These are phyloP conservation scores for Amaranthus cruentus DNA, from an alignment of 148 eudicot genomes.

Conservation along the genomic window DNA sequence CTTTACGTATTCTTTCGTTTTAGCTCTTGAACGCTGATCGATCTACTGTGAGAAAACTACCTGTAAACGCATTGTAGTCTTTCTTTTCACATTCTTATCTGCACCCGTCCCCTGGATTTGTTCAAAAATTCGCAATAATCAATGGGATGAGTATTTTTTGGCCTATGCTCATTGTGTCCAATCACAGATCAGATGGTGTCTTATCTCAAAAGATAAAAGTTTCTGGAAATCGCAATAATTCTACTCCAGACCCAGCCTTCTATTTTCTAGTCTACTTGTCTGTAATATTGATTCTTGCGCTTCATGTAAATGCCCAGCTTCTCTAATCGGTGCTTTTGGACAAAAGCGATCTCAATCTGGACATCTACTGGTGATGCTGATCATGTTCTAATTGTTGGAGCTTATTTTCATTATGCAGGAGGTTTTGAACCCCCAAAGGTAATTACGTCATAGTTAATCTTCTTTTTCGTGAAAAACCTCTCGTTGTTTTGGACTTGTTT, in stretches of 20 bases:
- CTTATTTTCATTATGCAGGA: conserved; percentile 94
- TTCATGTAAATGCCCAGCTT: conserved; percentile 43
- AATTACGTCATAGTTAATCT: conserved; percentile 3
- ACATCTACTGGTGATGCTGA: conserved; percentile 92
- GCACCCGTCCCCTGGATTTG: neutral
- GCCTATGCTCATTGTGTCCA: neutral
- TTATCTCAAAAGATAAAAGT: neutral
- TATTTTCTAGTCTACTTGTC: neutral
- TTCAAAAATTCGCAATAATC: too few species aligned
- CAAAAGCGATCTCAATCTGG: conserved; percentile 98
- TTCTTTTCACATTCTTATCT: neutral
- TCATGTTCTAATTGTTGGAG: conserved; percentile 86
- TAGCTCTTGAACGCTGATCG: conserved; percentile 1
- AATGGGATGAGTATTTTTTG: too few species aligned
- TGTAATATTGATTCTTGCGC: neutral
- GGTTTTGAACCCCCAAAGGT: conserved; percentile 98
- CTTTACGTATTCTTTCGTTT: conserved; percentile 4
- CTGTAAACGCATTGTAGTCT: neutral
- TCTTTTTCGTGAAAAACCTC: neutral
- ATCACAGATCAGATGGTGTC: neutral
- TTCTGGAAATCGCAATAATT: neutral
- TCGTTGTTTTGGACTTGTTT: neutral
- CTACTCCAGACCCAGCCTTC: neutral
- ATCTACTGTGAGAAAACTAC: neutral
- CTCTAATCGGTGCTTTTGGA: conserved; percentile 93